Base-by-base conservation (phyloP, 2,329 filamentous ascomycete genomes). In the Paecilomyces variotii region DNA sequence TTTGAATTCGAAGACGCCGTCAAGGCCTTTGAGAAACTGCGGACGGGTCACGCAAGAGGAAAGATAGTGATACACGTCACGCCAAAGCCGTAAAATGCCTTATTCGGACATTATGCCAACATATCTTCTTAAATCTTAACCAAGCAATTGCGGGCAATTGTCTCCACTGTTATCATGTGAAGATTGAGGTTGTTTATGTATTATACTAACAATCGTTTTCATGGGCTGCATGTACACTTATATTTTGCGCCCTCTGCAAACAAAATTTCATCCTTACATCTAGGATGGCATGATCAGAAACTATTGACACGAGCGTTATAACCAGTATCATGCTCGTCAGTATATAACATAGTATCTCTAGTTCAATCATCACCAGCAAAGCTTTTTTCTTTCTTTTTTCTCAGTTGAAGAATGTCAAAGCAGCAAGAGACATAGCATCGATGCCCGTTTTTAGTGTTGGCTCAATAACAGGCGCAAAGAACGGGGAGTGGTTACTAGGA, bases 21-120 rank as follows among this genome's bases (percentile, higher is more conserved):
- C 0, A 78, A 80, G 65, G 86, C 84, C 1, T 85, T 82, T 70
- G 78, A 80, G 68, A 84, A 78, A 66, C 66, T 87, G 65, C 85
- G 82, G 72, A 80, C 74, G 0, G 80, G 81, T 0, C 76, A 80
- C 34, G 76, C 81, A 1, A 80, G 72, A 61, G 86, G 86, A 0
- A 88, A 88, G 73, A 72, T 88, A 61, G 76, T 88, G 27, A 65
- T 82, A 63, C 70, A 67, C 60, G 71, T 75, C 14, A 57, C 63
- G 9, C 59, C 64, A 32, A 63, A 62, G 57, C 53, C 57, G 55
- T 60, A 54, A 55, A 11, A 25, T 19, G 30, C 27, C 19, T n/a
- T 34, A 24, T 54, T n/a, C 6, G 28, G 26, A 10, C 12, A 28
- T 39, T 12, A 39, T 24, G 24, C 30, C 30, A 9, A 32, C 11